Percentiles rank a stretch among this genome's conserved stretches.
These are phyloP conservation scores for Picochlorum costavermella DNA, from an alignment of 139 green algal species.

Conservation along the genomic window DNA sequence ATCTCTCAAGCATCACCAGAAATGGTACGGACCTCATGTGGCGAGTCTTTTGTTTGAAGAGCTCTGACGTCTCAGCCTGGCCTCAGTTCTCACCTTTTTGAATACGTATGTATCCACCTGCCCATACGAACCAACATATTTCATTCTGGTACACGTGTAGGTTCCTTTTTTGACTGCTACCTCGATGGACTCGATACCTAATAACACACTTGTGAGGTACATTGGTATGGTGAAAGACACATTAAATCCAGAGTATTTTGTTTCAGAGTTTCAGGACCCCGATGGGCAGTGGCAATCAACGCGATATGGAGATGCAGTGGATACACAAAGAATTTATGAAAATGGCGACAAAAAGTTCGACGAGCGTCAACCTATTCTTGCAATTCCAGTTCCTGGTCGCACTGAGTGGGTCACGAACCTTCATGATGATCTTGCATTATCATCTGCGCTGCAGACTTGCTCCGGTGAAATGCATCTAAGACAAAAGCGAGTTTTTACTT, in stretches of 20 bases:
- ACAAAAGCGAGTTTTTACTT: neutral
- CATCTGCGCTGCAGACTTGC: constrained; percentile 3
- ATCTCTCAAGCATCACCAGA: no score
- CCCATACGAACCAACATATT: no score
- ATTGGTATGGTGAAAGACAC: constrained; percentile 65
- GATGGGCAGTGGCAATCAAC: constrained; percentile 32
- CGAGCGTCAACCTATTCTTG: constrained; percentile 19
- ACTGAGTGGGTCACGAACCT: constrained; percentile 26
- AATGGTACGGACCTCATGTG: no score
- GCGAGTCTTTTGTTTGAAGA: no score
- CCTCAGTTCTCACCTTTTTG: no score
- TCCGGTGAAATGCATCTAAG: no score
- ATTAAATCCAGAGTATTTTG: constrained; percentile 58
- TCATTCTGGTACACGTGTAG: constrained; percentile 15
- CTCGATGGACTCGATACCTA: constrained; percentile 32
- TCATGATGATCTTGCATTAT: neutral
- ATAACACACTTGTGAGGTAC: constrained; percentile 49
- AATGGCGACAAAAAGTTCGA: constrained; percentile 8
- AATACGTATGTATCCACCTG: no score
- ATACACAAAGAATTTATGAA: neutral
- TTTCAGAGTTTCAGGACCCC: constrained; percentile 31
- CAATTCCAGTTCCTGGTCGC: constrained; percentile 33
- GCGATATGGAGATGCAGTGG: constrained; percentile 31
- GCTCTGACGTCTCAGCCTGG: no score
- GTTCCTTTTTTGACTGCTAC: constrained; percentile 33